Evolutionary conservation across 768 basidiomycete genomes (phyloP).

Genomic region (Zangia roseola): DNA sequence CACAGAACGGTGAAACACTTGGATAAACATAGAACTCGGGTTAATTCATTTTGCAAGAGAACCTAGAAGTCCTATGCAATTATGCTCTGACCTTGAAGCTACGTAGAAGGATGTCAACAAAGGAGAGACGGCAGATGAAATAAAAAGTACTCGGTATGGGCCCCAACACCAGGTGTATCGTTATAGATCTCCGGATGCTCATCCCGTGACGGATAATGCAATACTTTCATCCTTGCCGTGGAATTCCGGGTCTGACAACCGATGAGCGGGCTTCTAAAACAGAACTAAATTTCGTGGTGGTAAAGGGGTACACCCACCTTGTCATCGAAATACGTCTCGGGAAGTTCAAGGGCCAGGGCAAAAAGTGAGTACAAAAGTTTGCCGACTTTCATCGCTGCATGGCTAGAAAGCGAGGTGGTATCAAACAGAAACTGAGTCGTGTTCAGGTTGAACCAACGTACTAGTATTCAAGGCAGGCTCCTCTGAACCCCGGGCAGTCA

Average conservation of each 20-base stretch:
- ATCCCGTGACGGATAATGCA: constrained; percentile 77
- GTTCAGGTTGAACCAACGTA: constrained; percentile 36
- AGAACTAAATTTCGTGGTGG: neutral
- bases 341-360: constrained; percentile 61
- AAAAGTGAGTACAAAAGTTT: constrained; percentile 64
- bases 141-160: constrained; percentile 63
- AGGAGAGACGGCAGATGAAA: neutral
- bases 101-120: neutral
- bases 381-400: constrained; percentile 53
- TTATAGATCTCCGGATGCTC: constrained; percentile 50
- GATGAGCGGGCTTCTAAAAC: neutral
- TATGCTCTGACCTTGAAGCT: constrained; percentile 42
- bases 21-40: no score
- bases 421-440: constrained; percentile 14
- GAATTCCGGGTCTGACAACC: constrained; percentile 52
- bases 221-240: constrained; percentile 61
- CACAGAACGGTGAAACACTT: constrained; percentile 88
- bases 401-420: constrained; percentile 43
- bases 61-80: neutral
- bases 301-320: constrained; percentile 53
- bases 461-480: constrained; percentile 65
- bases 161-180: constrained; percentile 78
- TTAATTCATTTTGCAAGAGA: no score
- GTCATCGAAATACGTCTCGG: constrained; percentile 62
- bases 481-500: constrained; percentile 57